Base-by-base conservation (phyloP, 257 asterid genomes). In the Penstemon davidsonii region DNA sequence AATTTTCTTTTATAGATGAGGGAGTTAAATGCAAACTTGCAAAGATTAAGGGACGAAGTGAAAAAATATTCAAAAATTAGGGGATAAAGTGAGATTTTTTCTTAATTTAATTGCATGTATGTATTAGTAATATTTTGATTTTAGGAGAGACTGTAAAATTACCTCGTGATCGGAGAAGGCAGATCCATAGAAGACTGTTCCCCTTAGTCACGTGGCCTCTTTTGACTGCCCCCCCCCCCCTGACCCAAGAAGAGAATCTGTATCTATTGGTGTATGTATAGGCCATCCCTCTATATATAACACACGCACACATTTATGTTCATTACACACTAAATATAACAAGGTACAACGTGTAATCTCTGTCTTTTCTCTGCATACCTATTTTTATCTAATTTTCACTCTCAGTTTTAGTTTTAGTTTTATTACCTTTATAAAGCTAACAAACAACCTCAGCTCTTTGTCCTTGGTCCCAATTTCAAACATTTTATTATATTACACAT, bases 161-260 rank as follows among this genome's bases (percentile, higher is more conserved):
- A 78, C 95, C 90, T 88, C 96, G 97, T 88, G 97, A 91, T 91
- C 91, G 96, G 89, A 60, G 95, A 90, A 73, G 84, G 84, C 94
- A 90, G 92, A 90, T 90, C 95, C 89, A 83, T 90, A 89, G 96
- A 86, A 88, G 95, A 88, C 96, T 91, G 96, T 83, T 85, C 96
- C 95, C 84, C 64, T 75, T 76, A 72, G 83, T 91, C 97, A 91
- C 96, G 95, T 88, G 96, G 88, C 73, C 73, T 83, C 92, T 84
- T 88, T 91, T 88, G 97, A 91, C 97, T 81, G 80, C 88, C 85
- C 81, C 38, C 81, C 38, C 81, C 40, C 38, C 81, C 38, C 81
- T 15, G 73, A 80, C 82, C 55, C 33, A 25, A 25, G 33, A 25
- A 25, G 33, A 25, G 33, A 25, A 25, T 25, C 33, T 25, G 33